phyloP scores from a whole-genome alignment of 345 rosid species.

The Dipteronia sinensis region DNA sequence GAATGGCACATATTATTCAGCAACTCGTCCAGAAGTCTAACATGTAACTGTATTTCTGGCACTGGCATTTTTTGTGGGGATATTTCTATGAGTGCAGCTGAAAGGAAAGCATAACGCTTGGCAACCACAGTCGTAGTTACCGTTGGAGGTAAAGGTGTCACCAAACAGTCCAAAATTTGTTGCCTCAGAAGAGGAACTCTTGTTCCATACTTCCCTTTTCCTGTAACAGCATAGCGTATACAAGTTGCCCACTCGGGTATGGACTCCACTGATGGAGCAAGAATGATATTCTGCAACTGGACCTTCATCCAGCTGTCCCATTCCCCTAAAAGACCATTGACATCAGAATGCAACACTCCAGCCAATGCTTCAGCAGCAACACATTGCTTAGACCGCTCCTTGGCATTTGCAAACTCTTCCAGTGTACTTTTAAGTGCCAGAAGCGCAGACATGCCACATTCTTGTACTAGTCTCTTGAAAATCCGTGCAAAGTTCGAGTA shows the following conservation, averaged over 20 bases:
- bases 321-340: slow-evolving; percentile 70
- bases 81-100: slow-evolving; percentile 86
- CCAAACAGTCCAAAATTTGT: slow-evolving; percentile 78
- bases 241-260: slow-evolving; percentile 98
- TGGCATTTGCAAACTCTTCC: slow-evolving; percentile 83
- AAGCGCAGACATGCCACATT: slow-evolving; percentile 88
- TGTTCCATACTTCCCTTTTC: slow-evolving; percentile 92
- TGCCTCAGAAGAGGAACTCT: slow-evolving; percentile 78
- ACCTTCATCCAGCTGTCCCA: slow-evolving; percentile 95
- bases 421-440: slow-evolving; percentile 64
- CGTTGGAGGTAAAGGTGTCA: slow-evolving; percentile 73
- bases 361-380: slow-evolving; percentile 99
- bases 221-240: slow-evolving; percentile 97
- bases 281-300: slow-evolving; percentile 80
- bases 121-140: slow-evolving; percentile 87
- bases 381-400: slow-evolving; percentile 97
- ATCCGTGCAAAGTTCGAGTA: slow-evolving; percentile 91
- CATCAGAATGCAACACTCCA: slow-evolving; percentile 89
- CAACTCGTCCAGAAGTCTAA: slow-evolving; percentile 72
- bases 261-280: slow-evolving; percentile 88
- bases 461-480: slow-evolving; percentile 92
- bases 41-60: slow-evolving; percentile 73
- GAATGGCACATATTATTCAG: slow-evolving; percentile 89
- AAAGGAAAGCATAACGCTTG: slow-evolving; percentile 92
- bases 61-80: slow-evolving; percentile 86